Evolutionary conservation across 2,329 filamentous ascomycete species (phyloP), one percentile per base, ranked within the genome.

Genomic region (Coniella vitis): DNA sequence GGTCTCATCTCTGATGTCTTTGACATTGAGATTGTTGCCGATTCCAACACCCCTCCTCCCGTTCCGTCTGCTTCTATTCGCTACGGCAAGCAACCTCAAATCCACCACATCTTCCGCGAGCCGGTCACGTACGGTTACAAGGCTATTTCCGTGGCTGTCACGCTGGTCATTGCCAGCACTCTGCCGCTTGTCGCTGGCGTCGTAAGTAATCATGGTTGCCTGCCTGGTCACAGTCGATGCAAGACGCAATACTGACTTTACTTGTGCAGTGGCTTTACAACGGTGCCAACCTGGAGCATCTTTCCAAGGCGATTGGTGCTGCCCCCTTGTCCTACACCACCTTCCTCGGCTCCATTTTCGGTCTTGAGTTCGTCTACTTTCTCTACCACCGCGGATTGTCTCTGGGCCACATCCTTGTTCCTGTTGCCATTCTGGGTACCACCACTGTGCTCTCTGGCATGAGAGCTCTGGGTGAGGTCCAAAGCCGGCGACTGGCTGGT

Each of bases 361-460:
- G 83, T 19, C 87, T 98, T 74, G 93, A 98, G 67, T 86, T 79
- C 14, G 83, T 95, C 49, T 96, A 98, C 70, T 91, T 93, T 73
- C 70, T 95, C 57, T 98, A 98, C 76, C 97, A 97, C 70, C 85
- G 79, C 46, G 81, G 72, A 62, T 96, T 91, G 90, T 95, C 84
- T 62, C 74, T 98, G 39, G 95, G 97, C 76, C 85, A 95, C 72
- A 82, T 81, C 13, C 74, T 98, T 43, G 90, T 90, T 4, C 83
- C 82, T 21, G 82, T 85, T 47, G 74, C 74, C 31, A 69, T 83
- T 38, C 78, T 93, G 25, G 82, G 83, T 14, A 68, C 78, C 21
- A 78, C 90, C 47, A 81, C 87, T 10, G 88, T 95, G 63, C 67
- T 97, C 54, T 95, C 88, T 64, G 93, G 93, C 49, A 90, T 85